Percentiles rank a stretch among this genome's conserved stretches.
phyloP scores from a whole-genome alignment of 805 yeast genomes.

The Wickerhamomyces bisporus region DNA sequence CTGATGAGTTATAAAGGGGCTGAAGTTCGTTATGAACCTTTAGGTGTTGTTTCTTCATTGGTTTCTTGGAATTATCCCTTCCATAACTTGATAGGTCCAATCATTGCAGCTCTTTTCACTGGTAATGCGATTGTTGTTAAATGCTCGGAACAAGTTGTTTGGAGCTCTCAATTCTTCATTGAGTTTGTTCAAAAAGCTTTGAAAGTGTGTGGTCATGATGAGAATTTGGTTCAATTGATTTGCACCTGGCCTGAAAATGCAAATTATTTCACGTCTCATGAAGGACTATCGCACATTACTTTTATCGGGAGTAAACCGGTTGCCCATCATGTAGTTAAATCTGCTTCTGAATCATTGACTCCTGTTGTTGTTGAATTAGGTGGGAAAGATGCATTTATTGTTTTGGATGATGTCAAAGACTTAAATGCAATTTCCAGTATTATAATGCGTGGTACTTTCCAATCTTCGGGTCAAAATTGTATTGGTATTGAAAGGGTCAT shows the following conservation, averaged over 20 bases:
- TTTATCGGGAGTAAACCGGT: constrained; percentile 96
- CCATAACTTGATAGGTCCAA: constrained; percentile 90
- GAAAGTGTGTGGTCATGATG: constrained; percentile 68
- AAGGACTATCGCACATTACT: constrained; percentile 80
- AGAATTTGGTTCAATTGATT: constrained; percentile 79
- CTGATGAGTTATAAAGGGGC: constrained; percentile 89
- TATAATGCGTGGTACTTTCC: constrained; percentile 92
- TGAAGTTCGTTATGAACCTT: constrained; percentile 88
- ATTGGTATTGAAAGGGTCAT: constrained; percentile 95
- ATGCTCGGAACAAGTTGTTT: constrained; percentile 93
- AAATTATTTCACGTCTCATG: constrained; percentile 78
- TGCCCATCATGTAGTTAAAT: constrained; percentile 78
- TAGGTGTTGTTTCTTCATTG: constrained; percentile 80
- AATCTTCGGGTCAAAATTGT: constrained; percentile 96
- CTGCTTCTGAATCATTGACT: constrained; percentile 82
- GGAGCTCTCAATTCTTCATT: constrained; percentile 84
- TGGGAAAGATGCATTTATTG: constrained; percentile 90
- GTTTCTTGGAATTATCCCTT: constrained; percentile 98
- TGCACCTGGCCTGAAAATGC: constrained; percentile 90
- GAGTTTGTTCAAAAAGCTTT: constrained; percentile 68
- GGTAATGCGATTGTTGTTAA: constrained; percentile 91
- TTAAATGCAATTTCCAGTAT: constrained; percentile 61
- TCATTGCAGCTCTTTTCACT: constrained; percentile 81
- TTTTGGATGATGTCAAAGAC: constrained; percentile 73
- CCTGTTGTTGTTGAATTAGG: constrained; percentile 97